Evolutionary conservation across 768 basidiomycete species (phyloP), one percentile per base, ranked within the genome.

Genomic region (Suillus tomentosus): DNA sequence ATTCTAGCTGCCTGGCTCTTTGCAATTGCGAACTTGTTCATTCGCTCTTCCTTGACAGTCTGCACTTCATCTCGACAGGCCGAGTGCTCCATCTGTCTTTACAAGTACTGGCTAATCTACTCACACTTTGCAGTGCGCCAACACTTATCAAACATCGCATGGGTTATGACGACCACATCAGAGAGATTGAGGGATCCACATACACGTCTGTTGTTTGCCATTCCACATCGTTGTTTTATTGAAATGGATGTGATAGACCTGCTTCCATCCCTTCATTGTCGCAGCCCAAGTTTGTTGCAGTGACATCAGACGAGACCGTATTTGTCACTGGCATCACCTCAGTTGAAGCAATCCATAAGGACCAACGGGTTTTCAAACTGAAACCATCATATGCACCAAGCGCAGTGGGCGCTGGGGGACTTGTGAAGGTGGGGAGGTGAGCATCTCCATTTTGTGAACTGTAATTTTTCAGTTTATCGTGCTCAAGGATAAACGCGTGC

Each of bases 141-240:
- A 24, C 24, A 24, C 24, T 24, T 2, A 24, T 24, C 24, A 24
- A 24, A 24, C 24, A 24, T 24, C 2, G 24, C 24, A n/a, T n/a
- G 17, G 95, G 92, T 14, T 95, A 85, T 71, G 96, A 97, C 66
- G 96, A 97, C 72, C 80, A 74, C 39, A 78, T 94, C 4, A 81
- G 88, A 53, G 92, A 93, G 70, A 85, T 94, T 51, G 82, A 82
- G 13, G 77, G 77, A 22, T 76, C 76, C 24, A 75, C 72, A 65
- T 89, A 86, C 73, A 74, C 80, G 84, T 90, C 64, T 63, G 85
- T 81, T 42, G n/a, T 62, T 47, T 54, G 63, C 14, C 24, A 64
- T 40, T 27, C 64, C 14, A 31, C 64, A 39, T 45, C 65, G 45
- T 51, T 3, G 4, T 55, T 17, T 45, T 57, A 37, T 48, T 19